Evolutionary conservation across 352 stramenopile genomes (phyloP).

Genomic region (Phytophthora sansomeana): DNA sequence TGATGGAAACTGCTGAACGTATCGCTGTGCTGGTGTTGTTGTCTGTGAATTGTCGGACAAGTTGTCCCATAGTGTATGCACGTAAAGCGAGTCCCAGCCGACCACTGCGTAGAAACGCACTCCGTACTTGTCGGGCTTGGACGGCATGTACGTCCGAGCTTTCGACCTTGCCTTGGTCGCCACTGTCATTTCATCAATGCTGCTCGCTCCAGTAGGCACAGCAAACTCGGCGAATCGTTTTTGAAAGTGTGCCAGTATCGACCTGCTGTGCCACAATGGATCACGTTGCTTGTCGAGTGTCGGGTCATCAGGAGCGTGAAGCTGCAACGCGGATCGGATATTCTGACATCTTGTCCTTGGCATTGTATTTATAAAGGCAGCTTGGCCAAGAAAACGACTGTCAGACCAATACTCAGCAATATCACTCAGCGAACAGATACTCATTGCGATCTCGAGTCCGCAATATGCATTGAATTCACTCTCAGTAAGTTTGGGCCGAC

Average conservation of each 20-base stretch:
- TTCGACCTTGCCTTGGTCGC: neutral
- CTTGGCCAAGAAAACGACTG: no score
- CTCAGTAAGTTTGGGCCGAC: neutral
- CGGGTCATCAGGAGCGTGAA: neutral
- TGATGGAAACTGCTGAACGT: neutral
- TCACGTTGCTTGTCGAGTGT: neutral
- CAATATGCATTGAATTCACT: neutral
- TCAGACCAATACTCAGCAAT: no score
- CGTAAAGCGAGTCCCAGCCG: constrained; percentile 6
- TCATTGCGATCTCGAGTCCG: constrained; percentile 18
- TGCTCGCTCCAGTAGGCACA: constrained; percentile 9
- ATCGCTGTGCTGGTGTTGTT: neutral
- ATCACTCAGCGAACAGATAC: no score
- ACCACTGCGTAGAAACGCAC: constrained; percentile 20
- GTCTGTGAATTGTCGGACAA: neutral
- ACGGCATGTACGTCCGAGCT: constrained; percentile 3
- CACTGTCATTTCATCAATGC: constrained; percentile 9
- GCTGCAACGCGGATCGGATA: neutral
- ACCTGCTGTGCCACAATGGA: constrained; percentile 7
- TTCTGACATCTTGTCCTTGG: neutral
- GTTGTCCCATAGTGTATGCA: constrained; percentile 16
- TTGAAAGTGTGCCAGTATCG: constrained; percentile 6
- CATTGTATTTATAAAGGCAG: constrained; percentile 13
- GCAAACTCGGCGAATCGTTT: neutral
- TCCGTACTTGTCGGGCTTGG: constrained; percentile 18